A percentile compares a stretch with the other conserved stretches of the same genome.
phyloP scores from a whole-genome alignment of 345 rosid genomes.

The Euphorbia pulcherrima region DNA sequence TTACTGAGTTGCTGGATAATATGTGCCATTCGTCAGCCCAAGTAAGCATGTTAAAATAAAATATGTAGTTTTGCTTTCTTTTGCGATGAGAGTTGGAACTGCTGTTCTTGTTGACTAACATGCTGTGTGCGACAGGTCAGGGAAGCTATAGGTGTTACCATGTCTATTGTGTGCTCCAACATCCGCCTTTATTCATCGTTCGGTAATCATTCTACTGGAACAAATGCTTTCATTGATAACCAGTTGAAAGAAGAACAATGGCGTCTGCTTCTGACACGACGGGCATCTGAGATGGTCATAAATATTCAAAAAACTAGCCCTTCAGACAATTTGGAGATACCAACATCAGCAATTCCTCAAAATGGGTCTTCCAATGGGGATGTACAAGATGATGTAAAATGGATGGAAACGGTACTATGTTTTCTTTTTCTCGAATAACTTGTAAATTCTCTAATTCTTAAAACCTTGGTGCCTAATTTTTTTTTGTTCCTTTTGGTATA shows the following conservation, averaged over 20 bases:
- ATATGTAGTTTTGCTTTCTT: neutral
- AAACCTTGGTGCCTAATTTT: slow-evolving; percentile 10
- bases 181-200: slow-evolving; percentile 61
- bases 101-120: slow-evolving; percentile 11
- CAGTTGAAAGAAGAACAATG: slow-evolving; percentile 54
- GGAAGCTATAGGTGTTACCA: slow-evolving; percentile 86
- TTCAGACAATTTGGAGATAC: slow-evolving; percentile 51
- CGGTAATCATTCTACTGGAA: slow-evolving; percentile 44
- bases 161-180: slow-evolving; percentile 83
- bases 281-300: slow-evolving; percentile 68
- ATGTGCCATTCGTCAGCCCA: slow-evolving; percentile 98
- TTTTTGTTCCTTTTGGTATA: slow-evolving; percentile 26
- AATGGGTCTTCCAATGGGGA: slow-evolving; percentile 51
- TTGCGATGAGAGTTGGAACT: slow-evolving; percentile 2
- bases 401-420: slow-evolving; percentile 95
- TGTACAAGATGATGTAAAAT: slow-evolving; percentile 74
- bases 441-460: slow-evolving; percentile 10
- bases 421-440: slow-evolving; percentile 7
- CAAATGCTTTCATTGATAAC: slow-evolving; percentile 31
- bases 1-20: slow-evolving; percentile 69
- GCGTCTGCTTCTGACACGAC: slow-evolving; percentile 54
- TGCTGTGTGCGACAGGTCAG: slow-evolving; percentile 58
- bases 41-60: slow-evolving; percentile 44
- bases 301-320: slow-evolving; percentile 66
- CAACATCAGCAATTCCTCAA: slow-evolving; percentile 36